Percentiles rank a stretch among this genome's conserved stretches.
Conservation (phyloP, 2,329 filamentous ascomycete species). For the Hypoxylon sp. region DNA sequence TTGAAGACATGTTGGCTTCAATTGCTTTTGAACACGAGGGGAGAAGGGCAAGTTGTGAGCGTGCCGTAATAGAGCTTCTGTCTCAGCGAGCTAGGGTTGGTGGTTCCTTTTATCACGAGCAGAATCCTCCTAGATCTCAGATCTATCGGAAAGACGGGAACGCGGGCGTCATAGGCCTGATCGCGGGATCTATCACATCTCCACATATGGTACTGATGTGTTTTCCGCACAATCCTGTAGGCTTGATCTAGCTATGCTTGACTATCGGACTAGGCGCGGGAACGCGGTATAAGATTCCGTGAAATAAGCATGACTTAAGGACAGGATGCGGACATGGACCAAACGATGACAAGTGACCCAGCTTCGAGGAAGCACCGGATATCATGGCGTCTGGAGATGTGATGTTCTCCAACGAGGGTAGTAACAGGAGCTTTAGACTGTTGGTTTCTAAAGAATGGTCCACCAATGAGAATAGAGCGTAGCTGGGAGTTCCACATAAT, state of each 20-base stretch:
- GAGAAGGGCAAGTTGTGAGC: constrained; percentile 31
- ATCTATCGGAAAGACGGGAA: constrained; percentile 46
- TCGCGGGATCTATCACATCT: constrained; percentile 10
- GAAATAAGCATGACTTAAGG: constrained; percentile 11
- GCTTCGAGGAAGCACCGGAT: constrained; percentile 12
- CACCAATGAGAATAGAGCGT: constrained; percentile 29
- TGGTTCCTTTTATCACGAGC: constrained; percentile 22
- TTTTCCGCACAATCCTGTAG: constrained; percentile 7
- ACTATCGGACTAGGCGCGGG: constrained; percentile 22
- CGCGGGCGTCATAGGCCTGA: constrained; percentile 22
- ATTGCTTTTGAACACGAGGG: constrained; percentile 15
- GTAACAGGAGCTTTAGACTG: constrained; percentile 4
- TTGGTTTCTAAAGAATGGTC: constrained; percentile 13
- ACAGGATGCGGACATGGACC: constrained; percentile 14
- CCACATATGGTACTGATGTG: constrained; percentile 1
- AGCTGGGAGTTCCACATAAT: constrained; percentile 24
- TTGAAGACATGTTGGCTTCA: constrained; percentile 47
- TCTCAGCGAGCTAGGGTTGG: background rate
- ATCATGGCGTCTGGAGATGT: constrained; percentile 18
- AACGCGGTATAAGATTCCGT: constrained; percentile 36
- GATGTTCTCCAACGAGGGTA: constrained; percentile 14
- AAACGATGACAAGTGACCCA: constrained; percentile 13
- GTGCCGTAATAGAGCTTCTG: constrained; percentile 15
- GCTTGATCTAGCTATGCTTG: constrained; percentile 11
- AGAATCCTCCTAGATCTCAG: constrained; percentile 7